Base-by-base conservation (phyloP, 2,329 filamentous ascomycete species). In the Xylariales sp. region DNA sequence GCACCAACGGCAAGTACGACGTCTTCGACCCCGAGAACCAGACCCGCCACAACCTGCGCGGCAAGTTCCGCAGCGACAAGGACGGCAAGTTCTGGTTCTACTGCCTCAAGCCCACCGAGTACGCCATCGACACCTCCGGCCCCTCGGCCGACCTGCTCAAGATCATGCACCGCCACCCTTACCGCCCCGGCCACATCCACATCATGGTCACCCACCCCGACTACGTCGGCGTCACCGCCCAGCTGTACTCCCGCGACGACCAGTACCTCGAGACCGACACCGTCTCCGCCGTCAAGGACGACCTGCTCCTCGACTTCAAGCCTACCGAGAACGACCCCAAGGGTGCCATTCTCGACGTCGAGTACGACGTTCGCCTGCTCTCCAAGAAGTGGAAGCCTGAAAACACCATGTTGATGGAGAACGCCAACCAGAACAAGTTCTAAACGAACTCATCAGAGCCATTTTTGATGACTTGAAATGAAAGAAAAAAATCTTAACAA, bases 241-340 rank as follows among this genome's bases (percentile, higher is more conserved):
- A 87, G 52, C 76, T 85, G 36, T 86, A 84, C 53, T 79, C 84
- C 54, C 63, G 69, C 32, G 62, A 69, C 33, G 72, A 77, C 54
- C 66, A 74, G 44, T 81, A 83, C 48, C 63, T 84, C n/a, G 43
- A 47, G 15, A 56, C 60, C 23, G 64, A 68, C 42, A 51, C 59
- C 1, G 65, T 66, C 1, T 67, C 62, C 45, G 64, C 62, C 2
- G 63, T 67, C n/a, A 66, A 66, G 54, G 55, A 63, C 19, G 58
- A 57, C 15, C 47, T 66, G n/a, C 46, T 59, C 6, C 53, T 65
- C 5, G 46, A 56, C 14, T 65, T 66, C 46, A 48, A 45, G 36
- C 54, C 57, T 6, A 42, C 45, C 6, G 37, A 56, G 13, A 51
- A 46, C 14, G 55, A 59, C 28, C 39, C 53, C 0, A 48, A 59